Percentiles rank a stretch among this genome's conserved stretches.
Conservation (phyloP, 1,284 basidiomycete species). For the Melampsora americana region DNA sequence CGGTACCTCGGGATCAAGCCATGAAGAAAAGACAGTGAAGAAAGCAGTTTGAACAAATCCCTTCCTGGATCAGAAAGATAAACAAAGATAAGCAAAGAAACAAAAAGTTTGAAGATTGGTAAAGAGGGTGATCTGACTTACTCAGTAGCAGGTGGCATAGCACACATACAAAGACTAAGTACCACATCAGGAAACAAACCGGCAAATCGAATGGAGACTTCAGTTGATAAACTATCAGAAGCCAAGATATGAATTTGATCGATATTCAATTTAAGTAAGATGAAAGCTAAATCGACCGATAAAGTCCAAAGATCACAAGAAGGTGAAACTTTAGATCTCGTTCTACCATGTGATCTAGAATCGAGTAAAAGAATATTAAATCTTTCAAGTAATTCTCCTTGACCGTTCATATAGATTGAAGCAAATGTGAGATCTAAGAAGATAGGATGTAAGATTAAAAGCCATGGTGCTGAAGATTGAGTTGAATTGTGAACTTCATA, state of each 20-base stretch:
- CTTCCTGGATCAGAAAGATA: not conserved
- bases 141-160: slow-evolving; percentile 27
- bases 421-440: slow-evolving; percentile 31
- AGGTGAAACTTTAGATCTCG: slow-evolving; percentile 20
- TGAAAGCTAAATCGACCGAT: slow-evolving; percentile 29
- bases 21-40: no score
- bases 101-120: not conserved
- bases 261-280: slow-evolving; percentile 26
- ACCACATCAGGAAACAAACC: no score
- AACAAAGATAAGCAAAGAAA: not conserved
- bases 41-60: slow-evolving; percentile 39
- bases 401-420: slow-evolving; percentile 19
- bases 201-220: no score
- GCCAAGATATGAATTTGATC: no score
- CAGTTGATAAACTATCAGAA: no score
- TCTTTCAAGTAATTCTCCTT: slow-evolving; percentile 6
- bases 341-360: slow-evolving; percentile 30
- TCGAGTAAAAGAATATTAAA: slow-evolving; percentile 40
- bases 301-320: slow-evolving; percentile 35
- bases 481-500: slow-evolving; percentile 29
- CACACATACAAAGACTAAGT: slow-evolving; percentile 33
- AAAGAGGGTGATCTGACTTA: slow-evolving; percentile 19
- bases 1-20: no score
- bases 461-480: slow-evolving; percentile 11
- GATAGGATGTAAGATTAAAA: slow-evolving; percentile 27